These are phyloP conservation scores for Laetiporus sulphureus DNA, from an alignment of 1,284 basidiomycete species.

Conservation along the genomic window DNA sequence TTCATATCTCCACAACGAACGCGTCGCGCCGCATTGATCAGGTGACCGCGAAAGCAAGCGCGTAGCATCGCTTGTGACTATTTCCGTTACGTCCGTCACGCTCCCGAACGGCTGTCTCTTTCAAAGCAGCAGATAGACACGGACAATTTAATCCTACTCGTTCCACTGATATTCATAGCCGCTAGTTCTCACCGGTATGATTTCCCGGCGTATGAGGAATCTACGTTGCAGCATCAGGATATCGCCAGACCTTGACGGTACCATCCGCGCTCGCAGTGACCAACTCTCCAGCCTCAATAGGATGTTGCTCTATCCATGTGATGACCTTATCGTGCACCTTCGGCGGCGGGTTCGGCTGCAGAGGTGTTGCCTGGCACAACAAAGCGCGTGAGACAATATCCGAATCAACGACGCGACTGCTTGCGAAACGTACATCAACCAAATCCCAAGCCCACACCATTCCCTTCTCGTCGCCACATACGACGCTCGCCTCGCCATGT, in stretches of 20 bases:
- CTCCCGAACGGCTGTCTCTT: no score
- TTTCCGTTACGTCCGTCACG: no score
- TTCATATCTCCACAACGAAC: no score
- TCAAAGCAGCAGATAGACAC: no score
- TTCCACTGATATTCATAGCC: no score
- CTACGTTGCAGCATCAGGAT: no score
- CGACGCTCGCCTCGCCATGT: conserved; percentile 72
- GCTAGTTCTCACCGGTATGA: no score
- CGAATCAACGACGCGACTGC: background rate
- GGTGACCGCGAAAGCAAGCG: no score
- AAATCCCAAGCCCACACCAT: conserved; percentile 90
- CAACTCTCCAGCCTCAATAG: conserved; percentile 75
- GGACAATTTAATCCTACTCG: no score
- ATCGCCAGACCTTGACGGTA: conserved; percentile 75
- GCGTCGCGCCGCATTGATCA: no score
- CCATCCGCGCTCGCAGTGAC: conserved; percentile 87
- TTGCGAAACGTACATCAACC: conserved; percentile 59
- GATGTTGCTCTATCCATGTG: conserved; percentile 88
- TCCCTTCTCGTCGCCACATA: conserved; percentile 90
- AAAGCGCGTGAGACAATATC: background rate
- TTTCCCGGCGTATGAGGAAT: no score
- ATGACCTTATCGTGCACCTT: conserved; percentile 79
- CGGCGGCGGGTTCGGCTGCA: conserved; percentile 61
- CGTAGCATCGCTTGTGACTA: no score
- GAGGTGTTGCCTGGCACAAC: conserved; percentile 50